Base-by-base conservation (phyloP, 78 protist species). In the Dictyostelium intermedium region DNA sequence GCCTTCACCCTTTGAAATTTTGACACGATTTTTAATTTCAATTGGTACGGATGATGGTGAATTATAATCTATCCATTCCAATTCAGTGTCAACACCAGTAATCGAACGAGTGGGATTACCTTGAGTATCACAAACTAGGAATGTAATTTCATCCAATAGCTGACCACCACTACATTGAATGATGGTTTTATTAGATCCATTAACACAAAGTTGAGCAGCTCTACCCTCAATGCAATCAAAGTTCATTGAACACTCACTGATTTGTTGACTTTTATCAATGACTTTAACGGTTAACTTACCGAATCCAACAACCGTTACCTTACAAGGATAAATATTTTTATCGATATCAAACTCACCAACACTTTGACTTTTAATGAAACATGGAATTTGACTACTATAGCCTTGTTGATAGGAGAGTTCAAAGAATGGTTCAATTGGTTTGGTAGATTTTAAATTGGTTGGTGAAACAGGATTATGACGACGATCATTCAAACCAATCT, bases 61-160 rank as follows among this genome's bases (percentile, higher is more conserved):
- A 14, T 41, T 20, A 5, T 61, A 61, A 79, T 66, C 56, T 4
- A 39, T 82, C 94, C 94, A 89, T n/a, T 89, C 94, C 1, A 53
- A 69, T 11, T 69, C 37, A 27, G 63, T 63, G 2, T 89, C 94
- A 6, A 89, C 74, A 89, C 87, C 94, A 47, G 76, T 89, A 23
- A 39, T 89, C 0, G 34, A 4, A 6, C 25, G 70, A 5, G 84
- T 74, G 25, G 50, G 77, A 70, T 89, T 89, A n/a, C 94, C 94
- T 53, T 79, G 94, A 23, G 87, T 50, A 70, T 89, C 94, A 69
- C 94, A 80, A 47, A 89, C 50, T 18, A 74, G 23, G 16, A 89
- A 53, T 3, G 37, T 27, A n/a, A 89, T 43, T 20, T 89, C 94
- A 25, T 89, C 87, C 2, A 89, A n/a, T 27, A 43, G 34, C 16